These are phyloP conservation scores for Corymbia calophylla DNA, from an alignment of 441 rosid species.

Conservation along the genomic window DNA sequence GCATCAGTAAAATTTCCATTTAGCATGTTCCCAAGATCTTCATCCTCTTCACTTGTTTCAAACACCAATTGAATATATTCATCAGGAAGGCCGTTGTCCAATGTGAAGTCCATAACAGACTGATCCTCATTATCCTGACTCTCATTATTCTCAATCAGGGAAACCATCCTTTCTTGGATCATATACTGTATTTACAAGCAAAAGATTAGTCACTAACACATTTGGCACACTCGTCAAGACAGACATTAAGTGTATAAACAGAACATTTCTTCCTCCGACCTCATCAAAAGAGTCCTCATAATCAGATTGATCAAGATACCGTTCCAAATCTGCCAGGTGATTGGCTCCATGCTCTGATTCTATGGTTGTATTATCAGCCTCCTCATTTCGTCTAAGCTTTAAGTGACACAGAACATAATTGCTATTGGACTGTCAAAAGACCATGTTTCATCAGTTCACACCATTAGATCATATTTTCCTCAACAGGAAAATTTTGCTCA, in stretches of 20 bases:
- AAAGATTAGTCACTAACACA: neutral
- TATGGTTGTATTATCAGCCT: neutral
- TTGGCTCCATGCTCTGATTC: too few relatives aligned
- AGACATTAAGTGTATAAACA: neutral
- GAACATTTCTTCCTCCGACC: neutral
- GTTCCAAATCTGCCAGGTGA: neutral
- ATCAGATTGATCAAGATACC: neutral
- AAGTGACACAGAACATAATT: neutral
- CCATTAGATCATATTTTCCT: neutral
- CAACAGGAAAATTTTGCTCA: neutral
- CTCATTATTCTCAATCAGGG: neutral
- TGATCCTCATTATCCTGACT: neutral
- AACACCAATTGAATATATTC: neutral
- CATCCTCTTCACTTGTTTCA: neutral
- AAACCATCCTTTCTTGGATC: neutral
- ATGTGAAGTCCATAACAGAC: neutral
- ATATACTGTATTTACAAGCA: neutral
- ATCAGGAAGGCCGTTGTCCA: neutral
- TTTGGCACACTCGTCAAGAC: neutral
- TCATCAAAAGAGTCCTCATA: neutral
- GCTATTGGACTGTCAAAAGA: neutral
- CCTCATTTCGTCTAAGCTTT: neutral
- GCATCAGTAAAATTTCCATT: neutral
- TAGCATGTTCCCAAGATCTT: neutral
- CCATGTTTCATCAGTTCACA: neutral